Percentiles rank a stretch among this genome's conserved stretches.
phyloP scores from a whole-genome alignment of 2,329 filamentous ascomycete species.

The Graphilbum sp. region DNA sequence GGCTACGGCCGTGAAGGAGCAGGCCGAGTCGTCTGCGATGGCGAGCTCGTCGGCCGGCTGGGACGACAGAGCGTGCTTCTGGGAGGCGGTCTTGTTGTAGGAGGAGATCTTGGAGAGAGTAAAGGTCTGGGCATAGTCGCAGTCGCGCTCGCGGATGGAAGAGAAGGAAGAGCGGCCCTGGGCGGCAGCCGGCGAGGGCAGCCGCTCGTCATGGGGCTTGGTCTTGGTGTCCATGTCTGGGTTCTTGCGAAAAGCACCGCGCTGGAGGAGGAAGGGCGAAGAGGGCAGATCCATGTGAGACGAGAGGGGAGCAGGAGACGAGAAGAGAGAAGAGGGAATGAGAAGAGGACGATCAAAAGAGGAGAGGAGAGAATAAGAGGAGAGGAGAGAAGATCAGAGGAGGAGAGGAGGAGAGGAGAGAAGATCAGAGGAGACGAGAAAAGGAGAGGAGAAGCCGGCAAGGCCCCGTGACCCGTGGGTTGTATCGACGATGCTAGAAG shows the following conservation, averaged over 20 bases:
- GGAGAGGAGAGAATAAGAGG: not conserved
- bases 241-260: not conserved
- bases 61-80: too few relatives aligned
- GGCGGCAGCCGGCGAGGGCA: slow-evolving; percentile 4
- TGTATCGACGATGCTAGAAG: too few relatives aligned
- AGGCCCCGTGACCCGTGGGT: too few relatives aligned
- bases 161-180: slow-evolving; percentile 39
- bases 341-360: not conserved
- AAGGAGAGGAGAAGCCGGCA: too few relatives aligned
- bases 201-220: slow-evolving; percentile 5
- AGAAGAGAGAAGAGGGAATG: not conserved
- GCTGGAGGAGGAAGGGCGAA: not conserved
- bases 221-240: not conserved
- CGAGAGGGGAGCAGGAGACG: not conserved
- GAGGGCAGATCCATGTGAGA: too few relatives aligned
- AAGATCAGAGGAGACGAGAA: slow-evolving; percentile 4
- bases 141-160: slow-evolving; percentile 43
- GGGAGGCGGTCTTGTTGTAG: not conserved
- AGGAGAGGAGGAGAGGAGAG: slow-evolving; percentile 3
- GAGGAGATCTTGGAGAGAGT: slow-evolving; percentile 43
- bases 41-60: slow-evolving; percentile 37
- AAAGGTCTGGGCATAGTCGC: slow-evolving; percentile 44
- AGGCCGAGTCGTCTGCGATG: slow-evolving; percentile 32
- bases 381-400: slow-evolving; percentile 3
- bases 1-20: slow-evolving; percentile 4